Percentiles rank a stretch among this genome's conserved stretches.
These are phyloP conservation scores for Austropuccinia psidii DNA, from an alignment of 1,284 basidiomycete genomes.

Conservation along the genomic window DNA sequence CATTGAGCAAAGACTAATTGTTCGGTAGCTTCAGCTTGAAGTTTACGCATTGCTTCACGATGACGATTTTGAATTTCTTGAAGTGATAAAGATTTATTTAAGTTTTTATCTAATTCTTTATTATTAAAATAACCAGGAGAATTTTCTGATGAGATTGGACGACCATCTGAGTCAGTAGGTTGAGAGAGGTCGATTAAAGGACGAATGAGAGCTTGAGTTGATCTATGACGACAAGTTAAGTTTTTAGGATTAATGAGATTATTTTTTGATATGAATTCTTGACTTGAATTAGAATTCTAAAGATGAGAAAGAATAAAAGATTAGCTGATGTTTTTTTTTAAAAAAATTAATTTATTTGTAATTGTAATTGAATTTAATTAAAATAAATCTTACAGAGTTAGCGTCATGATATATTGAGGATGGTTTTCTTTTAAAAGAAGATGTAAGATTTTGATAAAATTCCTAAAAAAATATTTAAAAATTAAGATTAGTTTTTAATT, in stretches of 20 bases:
- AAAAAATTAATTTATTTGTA: too few relatives aligned
- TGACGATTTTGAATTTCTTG: conserved; percentile 21
- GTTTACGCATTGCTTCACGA: conserved; percentile 22
- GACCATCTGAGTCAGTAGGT: conserved; percentile 18
- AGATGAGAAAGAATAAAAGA: not conserved
- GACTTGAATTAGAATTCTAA: conserved; percentile 7
- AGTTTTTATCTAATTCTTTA: too few relatives aligned
- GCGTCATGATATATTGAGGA: not conserved
- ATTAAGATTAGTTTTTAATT: not conserved
- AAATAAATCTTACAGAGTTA: conserved; percentile 4
- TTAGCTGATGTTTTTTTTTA: not conserved
- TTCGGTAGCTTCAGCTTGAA: conserved; percentile 31
- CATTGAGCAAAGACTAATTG: conserved; percentile 11
- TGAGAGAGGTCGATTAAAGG: conserved; percentile 32
- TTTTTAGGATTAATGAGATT: not conserved
- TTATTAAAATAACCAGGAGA: not conserved
- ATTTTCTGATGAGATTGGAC: conserved; percentile 13
- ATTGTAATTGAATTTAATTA: too few relatives aligned
- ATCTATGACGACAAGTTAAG: not conserved
- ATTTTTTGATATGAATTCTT: not conserved
- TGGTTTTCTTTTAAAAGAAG: not conserved
- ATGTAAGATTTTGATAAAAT: not conserved
- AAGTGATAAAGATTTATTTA: not conserved
- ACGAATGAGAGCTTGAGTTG: not conserved
- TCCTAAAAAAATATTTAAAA: not conserved